Evolutionary conservation across 495 filamentous ascomycete species (phyloP).

Genomic region (Aspergillus taichungensis): DNA sequence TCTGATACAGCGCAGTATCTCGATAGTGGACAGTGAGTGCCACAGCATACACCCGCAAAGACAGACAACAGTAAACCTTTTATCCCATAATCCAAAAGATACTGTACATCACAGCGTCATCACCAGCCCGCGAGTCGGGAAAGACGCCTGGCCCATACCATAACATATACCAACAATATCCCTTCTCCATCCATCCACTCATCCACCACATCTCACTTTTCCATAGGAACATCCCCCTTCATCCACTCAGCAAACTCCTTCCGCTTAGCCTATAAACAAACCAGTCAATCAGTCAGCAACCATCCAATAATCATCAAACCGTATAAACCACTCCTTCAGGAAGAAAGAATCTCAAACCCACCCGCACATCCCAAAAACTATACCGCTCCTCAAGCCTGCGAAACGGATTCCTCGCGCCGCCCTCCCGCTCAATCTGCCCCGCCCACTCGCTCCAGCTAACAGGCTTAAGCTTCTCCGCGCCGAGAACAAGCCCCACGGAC

Average conservation of each 20-base stretch:
- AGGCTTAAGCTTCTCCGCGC: constrained; percentile 60
- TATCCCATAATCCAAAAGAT: not conserved
- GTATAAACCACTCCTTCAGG: constrained; percentile 28
- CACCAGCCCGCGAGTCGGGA: too few relatives aligned
- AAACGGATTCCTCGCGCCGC: constrained; percentile 43
- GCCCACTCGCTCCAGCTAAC: constrained; percentile 80
- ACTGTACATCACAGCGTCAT: not conserved
- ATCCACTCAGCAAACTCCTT: constrained; percentile 72
- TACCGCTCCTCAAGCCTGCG: constrained; percentile 47
- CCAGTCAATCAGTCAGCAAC: constrained; percentile 2
- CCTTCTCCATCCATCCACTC: not conserved
- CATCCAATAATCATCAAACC: not conserved
- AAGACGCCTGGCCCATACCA: too few relatives aligned
- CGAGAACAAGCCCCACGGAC: constrained; percentile 62
- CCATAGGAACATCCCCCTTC: constrained; percentile 28
- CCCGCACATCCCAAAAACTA: constrained; percentile 63
- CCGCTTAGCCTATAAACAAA: constrained; percentile 52
- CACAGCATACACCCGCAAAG: too few relatives aligned
- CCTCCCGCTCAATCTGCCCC: constrained; percentile 67
- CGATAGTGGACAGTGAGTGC: too few relatives aligned
- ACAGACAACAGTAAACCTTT: not conserved
- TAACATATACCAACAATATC: too few relatives aligned
- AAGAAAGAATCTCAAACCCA: constrained; percentile 35
- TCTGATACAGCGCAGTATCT: too few relatives aligned
- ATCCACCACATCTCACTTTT: constrained; percentile 13